A percentile compares a stretch with the other conserved stretches of the same genome.
Evolutionary conservation across 2,329 filamentous ascomycete species (phyloP).

Genomic region (Dothideomycetes sp.): DNA sequence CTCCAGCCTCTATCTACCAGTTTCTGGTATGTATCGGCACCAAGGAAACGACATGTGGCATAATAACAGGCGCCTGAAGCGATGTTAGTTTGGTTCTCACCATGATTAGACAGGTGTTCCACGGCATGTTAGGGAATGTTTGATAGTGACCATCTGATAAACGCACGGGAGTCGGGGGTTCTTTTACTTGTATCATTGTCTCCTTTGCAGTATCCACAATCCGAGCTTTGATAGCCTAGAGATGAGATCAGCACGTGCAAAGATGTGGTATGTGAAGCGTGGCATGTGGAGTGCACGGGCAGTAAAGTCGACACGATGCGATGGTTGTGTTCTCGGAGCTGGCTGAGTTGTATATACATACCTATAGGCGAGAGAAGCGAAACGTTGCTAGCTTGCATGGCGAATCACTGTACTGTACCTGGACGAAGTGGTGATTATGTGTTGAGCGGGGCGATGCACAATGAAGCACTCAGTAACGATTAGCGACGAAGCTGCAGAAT

Average conservation of each 20-base stretch:
- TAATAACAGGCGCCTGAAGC: conserved; percentile 61
- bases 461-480: no score
- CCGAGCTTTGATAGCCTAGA: conserved; percentile 36
- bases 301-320: neutral
- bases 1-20: conserved; percentile 70
- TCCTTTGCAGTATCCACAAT: conserved; percentile 41
- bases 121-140: no score
- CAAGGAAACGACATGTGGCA: conserved; percentile 49
- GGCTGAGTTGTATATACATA: conserved; percentile 1
- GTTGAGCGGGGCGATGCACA: no score
- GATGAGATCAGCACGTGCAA: neutral
- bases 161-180: conserved; percentile 39
- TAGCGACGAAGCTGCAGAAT: no score
- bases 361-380: conserved; percentile 7
- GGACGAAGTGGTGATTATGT: no score
- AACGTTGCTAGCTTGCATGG: conserved; percentile 3
- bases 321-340: neutral
- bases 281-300: no score
- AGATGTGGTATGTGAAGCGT: neutral
- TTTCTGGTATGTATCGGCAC: conserved; percentile 56
- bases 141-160: conserved; percentile 2
- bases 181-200: conserved; percentile 31
- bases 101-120: no score
- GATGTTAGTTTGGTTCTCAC: conserved; percentile 16
- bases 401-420: no score